These are phyloP conservation scores for Alliaria petiolata DNA, from an alignment of 345 rosid genomes.

Conservation along the genomic window DNA sequence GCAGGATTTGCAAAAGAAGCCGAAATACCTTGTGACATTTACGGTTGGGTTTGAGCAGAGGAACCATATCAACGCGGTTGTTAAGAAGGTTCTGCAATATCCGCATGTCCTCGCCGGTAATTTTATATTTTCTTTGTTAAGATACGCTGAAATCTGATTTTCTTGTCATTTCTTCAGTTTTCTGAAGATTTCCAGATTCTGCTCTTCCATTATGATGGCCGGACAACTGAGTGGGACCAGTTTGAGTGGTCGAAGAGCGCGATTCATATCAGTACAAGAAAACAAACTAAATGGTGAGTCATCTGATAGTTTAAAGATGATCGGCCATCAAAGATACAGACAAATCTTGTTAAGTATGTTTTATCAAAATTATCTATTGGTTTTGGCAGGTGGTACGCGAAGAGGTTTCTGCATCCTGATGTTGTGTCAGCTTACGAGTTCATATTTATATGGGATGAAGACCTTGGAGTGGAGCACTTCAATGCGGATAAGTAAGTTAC, in stretches of 20 bases:
- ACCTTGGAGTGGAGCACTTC: constrained; percentile 87
- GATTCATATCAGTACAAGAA: constrained; percentile 70
- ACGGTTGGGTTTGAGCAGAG: constrained; percentile 80
- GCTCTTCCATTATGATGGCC: constrained; percentile 91
- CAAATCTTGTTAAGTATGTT: background rate
- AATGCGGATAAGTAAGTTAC: constrained; percentile 60
- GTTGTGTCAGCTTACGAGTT: constrained; percentile 77
- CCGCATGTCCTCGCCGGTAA: background rate
- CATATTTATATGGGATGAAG: constrained; percentile 94
- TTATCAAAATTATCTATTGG: background rate
- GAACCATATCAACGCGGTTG: constrained; percentile 57
- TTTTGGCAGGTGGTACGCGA: constrained; percentile 82
- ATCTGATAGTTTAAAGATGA: too few relatives aligned
- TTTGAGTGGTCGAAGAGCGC: constrained; percentile 85
- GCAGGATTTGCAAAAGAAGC: constrained; percentile 82
- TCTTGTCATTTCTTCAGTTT: constrained; percentile 44
- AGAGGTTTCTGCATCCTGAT: constrained; percentile 96
- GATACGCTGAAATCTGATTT: constrained; percentile 19
- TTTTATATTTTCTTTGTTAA: background rate
- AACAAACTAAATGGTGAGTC: constrained; percentile 83
- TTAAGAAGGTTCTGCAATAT: constrained; percentile 60
- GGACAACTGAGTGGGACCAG: constrained; percentile 76
- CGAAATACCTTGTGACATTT: constrained; percentile 73
- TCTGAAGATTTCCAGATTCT: constrained; percentile 80
- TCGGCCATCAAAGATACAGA: too few relatives aligned